Evolutionary conservation across 1,284 basidiomycete species (phyloP), one percentile per base, ranked within the genome.

Genomic region (Puccinia triticina): DNA sequence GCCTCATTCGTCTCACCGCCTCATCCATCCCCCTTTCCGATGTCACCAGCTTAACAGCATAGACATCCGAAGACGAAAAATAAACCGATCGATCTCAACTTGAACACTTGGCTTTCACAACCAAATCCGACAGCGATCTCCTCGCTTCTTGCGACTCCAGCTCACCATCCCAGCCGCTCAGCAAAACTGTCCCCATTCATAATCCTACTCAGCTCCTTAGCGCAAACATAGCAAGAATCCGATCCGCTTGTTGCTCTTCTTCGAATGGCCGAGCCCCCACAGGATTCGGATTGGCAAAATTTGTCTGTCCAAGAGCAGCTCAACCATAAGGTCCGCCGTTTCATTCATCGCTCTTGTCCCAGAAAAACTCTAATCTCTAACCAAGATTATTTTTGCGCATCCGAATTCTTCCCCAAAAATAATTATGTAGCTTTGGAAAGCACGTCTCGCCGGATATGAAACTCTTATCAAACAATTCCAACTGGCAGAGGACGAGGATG

Each of bases 391-490:
- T 21, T 48, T 40, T 23, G 7, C 64, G 10, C 23, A n/a, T 1
- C 29, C 34, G 18, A 66, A 32, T 66, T 40, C 8, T 50, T 48
- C 12, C 8, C 40, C 11, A 46, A 71, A 71, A 7, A 43, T 37
- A 5, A 11, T 37, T 0, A 21, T 50, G 18, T 66, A 82, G 80
- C 80, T 82, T 67, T 82, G 80, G 80, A 82, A 82, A 59, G 80
- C 80, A 55, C 55, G 80, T 55, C 73, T 82, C 26, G 43, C 72
- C 34, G 80, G 72, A 40, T 82, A 82, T 34, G 80, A 82, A 82
- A 55, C 72, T 48, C 64, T 82, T 1, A 75, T 69, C 34, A 82
- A 82, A 67, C 80, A 82, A 76, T 82, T 82, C n/a, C 69, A 82
- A 76, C 50, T 82, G 16, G 80, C 80, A 23, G 73, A 82, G 73